Evolutionary conservation across 805 yeast genomes (phyloP).

Genomic region (Zygoascus bituminiphila): DNA sequence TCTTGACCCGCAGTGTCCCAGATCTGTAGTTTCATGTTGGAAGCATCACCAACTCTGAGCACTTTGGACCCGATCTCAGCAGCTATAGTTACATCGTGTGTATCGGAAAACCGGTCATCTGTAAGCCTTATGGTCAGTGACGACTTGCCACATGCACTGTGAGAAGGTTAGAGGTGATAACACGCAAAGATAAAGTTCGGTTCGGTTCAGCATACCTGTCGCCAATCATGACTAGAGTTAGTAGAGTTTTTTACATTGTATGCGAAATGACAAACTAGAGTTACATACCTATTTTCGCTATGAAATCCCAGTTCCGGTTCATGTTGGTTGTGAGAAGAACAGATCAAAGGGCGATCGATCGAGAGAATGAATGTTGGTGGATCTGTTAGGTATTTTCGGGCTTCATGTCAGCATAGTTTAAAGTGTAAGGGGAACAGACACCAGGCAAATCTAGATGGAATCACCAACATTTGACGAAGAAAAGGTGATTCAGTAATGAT

Average conservation of each 20-base stretch:
- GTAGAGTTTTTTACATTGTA: conserved; percentile 5
- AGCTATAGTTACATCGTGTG: conserved; percentile 31
- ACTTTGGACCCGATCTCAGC: conserved; percentile 32
- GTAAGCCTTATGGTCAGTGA: conserved; percentile 30
- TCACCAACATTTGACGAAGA: too few relatives aligned
- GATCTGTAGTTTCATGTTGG: conserved; percentile 29
- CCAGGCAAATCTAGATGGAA: too few relatives aligned
- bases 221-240: conserved; percentile 27
- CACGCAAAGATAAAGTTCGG: too few relatives aligned
- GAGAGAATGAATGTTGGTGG: too few relatives aligned
- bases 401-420: too few relatives aligned
- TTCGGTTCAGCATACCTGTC: conserved; percentile 25
- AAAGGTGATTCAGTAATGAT: too few relatives aligned
- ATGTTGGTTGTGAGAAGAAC: neutral
- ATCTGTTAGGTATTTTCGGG: too few relatives aligned
- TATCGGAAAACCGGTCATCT: conserved; percentile 28
- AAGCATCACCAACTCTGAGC: conserved; percentile 24
- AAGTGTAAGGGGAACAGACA: too few relatives aligned
- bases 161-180: neutral
- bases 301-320: conserved; percentile 24
- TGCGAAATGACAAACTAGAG: neutral
- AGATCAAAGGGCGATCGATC: too few relatives aligned
- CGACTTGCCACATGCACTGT: conserved; percentile 31
- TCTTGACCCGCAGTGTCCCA: conserved; percentile 34
- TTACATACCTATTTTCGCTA: conserved; percentile 26